A percentile compares a stretch with the other conserved stretches of the same genome.
These are phyloP conservation scores for Pestalotiopsis fici DNA, from an alignment of 2,329 filamentous ascomycete species.

Conservation along the genomic window DNA sequence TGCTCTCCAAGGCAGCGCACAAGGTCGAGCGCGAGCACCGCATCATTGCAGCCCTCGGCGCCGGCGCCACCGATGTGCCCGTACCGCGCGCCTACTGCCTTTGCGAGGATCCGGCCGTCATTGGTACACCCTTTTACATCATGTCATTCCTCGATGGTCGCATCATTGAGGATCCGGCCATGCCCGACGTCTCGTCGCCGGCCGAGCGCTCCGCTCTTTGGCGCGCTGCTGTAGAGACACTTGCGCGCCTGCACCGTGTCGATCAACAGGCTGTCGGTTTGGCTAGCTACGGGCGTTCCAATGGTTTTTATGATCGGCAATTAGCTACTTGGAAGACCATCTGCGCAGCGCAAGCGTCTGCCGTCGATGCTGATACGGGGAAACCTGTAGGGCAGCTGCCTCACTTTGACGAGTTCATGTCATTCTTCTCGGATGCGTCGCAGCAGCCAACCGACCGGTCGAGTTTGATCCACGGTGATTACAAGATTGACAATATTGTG, in stretches of 20 bases:
- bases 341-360: constrained; percentile 73
- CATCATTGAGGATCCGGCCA: constrained; percentile 85
- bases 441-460: constrained; percentile 76
- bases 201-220: constrained; percentile 79
- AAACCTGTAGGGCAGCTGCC: constrained; percentile 80
- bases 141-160: constrained; percentile 95
- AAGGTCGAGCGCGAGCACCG: constrained; percentile 95
- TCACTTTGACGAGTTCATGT: constrained; percentile 77
- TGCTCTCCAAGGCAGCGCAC: constrained; percentile 92
- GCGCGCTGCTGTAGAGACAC: constrained; percentile 78
- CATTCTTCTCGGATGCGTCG: constrained; percentile 71
- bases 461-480: constrained; percentile 89
- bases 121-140: constrained; percentile 94
- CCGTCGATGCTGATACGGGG: constrained; percentile 75
- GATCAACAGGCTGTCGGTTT: constrained; percentile 68
- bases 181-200: constrained; percentile 60
- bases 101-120: constrained; percentile 77
- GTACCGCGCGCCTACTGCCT: constrained; percentile 83
- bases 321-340: constrained; percentile 81
- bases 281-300: constrained; percentile 69
- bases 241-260: constrained; percentile 84
- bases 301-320: constrained; percentile 84
- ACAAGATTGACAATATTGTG: constrained; percentile 89
- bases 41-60: constrained; percentile 77
- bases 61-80: constrained; percentile 73